Conservation (phyloP, 2,329 filamentous ascomycete species). For the Alternaria dauci region DNA sequence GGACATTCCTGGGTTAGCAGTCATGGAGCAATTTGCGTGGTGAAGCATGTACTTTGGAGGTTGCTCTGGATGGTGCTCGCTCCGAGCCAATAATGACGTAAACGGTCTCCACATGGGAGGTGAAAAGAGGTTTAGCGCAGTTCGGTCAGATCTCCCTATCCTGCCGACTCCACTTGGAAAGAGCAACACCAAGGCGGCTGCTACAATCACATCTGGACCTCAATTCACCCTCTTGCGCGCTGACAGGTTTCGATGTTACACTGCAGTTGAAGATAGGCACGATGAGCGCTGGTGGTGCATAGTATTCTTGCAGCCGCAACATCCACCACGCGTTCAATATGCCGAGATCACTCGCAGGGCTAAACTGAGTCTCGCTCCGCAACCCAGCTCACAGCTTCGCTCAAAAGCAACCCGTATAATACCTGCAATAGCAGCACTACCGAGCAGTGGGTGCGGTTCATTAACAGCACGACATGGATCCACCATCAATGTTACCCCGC, state of each 20-base stretch:
- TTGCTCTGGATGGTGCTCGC: neutral
- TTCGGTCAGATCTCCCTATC: neutral
- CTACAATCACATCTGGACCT: neutral
- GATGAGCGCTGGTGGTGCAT: neutral
- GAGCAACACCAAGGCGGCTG: neutral
- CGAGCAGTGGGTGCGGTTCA: constrained; percentile 5
- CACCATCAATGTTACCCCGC: constrained; percentile 23
- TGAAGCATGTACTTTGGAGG: neutral
- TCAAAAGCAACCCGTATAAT: constrained; percentile 1
- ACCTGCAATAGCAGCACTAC: neutral
- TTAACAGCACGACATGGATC: constrained; percentile 10
- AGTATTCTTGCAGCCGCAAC: neutral
- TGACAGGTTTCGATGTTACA: neutral
- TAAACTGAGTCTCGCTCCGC: neutral
- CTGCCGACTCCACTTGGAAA: neutral
- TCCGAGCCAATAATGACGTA: neutral
- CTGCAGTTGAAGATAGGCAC: too few relatives aligned
- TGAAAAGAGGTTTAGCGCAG: neutral
- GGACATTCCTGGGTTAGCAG: neutral
- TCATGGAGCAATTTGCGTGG: neutral
- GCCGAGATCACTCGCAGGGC: constrained; percentile 6
- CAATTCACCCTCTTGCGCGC: neutral
- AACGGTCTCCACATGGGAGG: neutral
- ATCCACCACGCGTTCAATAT: constrained; percentile 4
- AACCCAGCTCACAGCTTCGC: constrained; percentile 4